These are phyloP conservation scores for Diaporthe capsici DNA, from an alignment of 2,329 filamentous ascomycete species.

Conservation along the genomic window DNA sequence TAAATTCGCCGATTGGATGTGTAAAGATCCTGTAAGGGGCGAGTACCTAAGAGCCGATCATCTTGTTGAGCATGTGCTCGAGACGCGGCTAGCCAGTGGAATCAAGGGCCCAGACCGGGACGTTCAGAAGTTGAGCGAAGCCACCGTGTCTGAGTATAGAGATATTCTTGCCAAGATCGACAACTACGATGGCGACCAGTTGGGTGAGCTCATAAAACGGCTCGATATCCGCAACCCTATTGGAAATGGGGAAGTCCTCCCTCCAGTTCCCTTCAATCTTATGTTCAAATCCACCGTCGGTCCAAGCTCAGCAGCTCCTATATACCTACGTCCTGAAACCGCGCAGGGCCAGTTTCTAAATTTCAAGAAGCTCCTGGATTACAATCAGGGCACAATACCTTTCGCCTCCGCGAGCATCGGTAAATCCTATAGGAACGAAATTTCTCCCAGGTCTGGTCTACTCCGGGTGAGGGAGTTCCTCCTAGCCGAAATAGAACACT, in stretches of 20 bases:
- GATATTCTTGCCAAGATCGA: conserved; percentile 93
- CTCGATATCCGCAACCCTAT: conserved; percentile 91
- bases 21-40: conserved; percentile 96
- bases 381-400: conserved; percentile 94
- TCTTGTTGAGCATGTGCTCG: conserved; percentile 93
- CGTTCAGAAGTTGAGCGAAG: conserved; percentile 88
- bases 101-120: conserved; percentile 83
- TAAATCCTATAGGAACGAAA: conserved; percentile 98
- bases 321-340: conserved; percentile 93
- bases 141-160: conserved; percentile 89
- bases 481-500: conserved; percentile 99
- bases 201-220: conserved; percentile 90
- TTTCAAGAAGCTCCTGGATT: conserved; percentile 95
- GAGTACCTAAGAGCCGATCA: conserved; percentile 97
- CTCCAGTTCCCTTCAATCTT: conserved; percentile 94
- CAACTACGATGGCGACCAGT: conserved; percentile 90
- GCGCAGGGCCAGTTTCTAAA: conserved; percentile 99
- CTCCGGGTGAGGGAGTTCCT: conserved; percentile 96
- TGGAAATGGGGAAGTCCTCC: conserved; percentile 81
- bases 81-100: conserved; percentile 82
- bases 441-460: conserved; percentile 91
- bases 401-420: conserved; percentile 98
- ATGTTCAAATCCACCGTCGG: conserved; percentile 99
- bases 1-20: conserved; percentile 99
- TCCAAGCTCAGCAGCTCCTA: conserved; percentile 87